These are phyloP conservation scores for Trypanosoma melophagium DNA, from an alignment of 208 protist species.

Conservation along the genomic window DNA sequence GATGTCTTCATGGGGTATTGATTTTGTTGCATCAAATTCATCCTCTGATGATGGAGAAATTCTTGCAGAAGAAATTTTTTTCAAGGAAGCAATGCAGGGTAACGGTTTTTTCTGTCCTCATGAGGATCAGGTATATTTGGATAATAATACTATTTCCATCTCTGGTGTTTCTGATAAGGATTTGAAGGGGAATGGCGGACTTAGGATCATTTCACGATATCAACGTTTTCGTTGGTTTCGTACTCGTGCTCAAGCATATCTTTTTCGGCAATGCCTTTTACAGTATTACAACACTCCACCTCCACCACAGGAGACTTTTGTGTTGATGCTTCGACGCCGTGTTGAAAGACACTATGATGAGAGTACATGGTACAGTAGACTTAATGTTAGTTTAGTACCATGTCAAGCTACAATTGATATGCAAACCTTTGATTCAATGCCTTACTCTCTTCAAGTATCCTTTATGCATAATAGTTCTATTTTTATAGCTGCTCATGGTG, in stretches of 20 bases:
- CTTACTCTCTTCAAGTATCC: conserved; percentile 14
- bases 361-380: not conserved
- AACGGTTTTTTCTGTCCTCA: not conserved
- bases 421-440: conserved; percentile 13
- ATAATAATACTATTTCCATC: not conserved
- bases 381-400: conserved; percentile 5
- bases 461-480: conserved; percentile 27
- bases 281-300: conserved; percentile 11
- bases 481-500: conserved; percentile 34
- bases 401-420: conserved; percentile 8
- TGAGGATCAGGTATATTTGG: not conserved
- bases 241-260: conserved; percentile 19
- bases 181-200: not conserved
- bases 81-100: conserved; percentile 1
- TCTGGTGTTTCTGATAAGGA: not conserved
- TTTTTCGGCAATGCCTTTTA: conserved; percentile 27
- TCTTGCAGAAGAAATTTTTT: conserved; percentile 12
- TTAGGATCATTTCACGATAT: conserved; percentile 13
- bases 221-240: conserved; percentile 36
- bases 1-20: conserved; percentile 23
- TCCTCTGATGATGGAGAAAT: not conserved
- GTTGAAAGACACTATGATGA: conserved; percentile 26
- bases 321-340: conserved; percentile 16
- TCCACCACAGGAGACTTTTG: not conserved
- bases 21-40: conserved; percentile 6